Evolutionary conservation across 2,329 filamentous ascomycete genomes (phyloP), one percentile per base, ranked within the genome.

Genomic region (Rhexocercosporidium sp.): DNA sequence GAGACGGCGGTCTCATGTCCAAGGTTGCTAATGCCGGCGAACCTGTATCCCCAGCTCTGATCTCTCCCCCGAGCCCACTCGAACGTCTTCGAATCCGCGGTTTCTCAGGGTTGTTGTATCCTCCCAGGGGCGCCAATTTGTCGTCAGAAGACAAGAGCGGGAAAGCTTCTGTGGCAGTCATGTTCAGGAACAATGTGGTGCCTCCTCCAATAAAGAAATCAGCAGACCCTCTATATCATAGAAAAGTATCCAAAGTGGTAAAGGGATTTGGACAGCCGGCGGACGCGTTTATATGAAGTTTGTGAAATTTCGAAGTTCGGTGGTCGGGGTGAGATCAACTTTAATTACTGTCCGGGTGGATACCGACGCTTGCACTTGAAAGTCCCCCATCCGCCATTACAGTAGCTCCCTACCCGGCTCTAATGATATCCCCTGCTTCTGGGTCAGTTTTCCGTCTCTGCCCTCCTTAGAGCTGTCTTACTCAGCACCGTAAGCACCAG

Each of bases 11-110:
- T 65, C 73, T 74, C 49, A 74, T 65, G 63, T 77, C 74, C 22
- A 79, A 73, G 34, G 85, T 86, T 66, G 84, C 83, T 61, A 86
- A 77, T 20, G 83, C 80, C 39, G 81, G 82, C 31, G 79, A 83
- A 69, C 81, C 81, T 46, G 81, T 86, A 73, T 86, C 84, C 66
- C 84, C 70, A 44, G 70, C 77, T 70, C 81, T 79, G 29, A 85
- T 81, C 68, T 86, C 84, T 46, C 79, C 82, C 37, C 84, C 83
- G 18, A 86, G 78, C 44, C 78, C 82, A 74, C 81, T 83, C 18
- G 80, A 82, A 70, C 81, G 82, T 72, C 82, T 76, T 71, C 81
- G 77, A 72, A 77, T 74, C 66, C 77, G 74, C 5, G 73, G 70
- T 62, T 67, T 73, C 4, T 75, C 71, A 54, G 44, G 54, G 59